These are phyloP conservation scores for Amaranthus cruentus DNA, from an alignment of 148 eudicot genomes.

Conservation along the genomic window DNA sequence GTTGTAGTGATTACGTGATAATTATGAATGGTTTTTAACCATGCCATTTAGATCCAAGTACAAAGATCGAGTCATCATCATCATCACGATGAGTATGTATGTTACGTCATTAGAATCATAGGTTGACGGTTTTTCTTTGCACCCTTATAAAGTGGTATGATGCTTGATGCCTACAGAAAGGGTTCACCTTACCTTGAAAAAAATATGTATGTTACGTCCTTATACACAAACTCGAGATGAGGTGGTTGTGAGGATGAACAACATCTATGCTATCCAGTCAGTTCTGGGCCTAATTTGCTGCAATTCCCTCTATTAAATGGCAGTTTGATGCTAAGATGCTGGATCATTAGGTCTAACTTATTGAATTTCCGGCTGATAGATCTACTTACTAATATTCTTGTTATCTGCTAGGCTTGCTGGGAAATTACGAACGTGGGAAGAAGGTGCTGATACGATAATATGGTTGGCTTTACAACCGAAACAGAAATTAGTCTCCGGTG, in stretches of 20 bases:
- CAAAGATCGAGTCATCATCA: no score
- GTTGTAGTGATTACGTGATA: no score
- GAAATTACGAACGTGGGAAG: conserved; percentile 68
- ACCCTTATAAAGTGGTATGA: no score
- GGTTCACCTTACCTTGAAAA: no score
- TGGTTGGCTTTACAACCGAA: conserved; percentile 82
- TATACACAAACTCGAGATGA: not conserved
- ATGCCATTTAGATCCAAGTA: no score
- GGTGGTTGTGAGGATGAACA: not conserved
- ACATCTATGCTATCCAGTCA: not conserved
- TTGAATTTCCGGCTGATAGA: not conserved
- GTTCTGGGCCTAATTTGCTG: not conserved
- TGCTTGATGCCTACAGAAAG: no score
- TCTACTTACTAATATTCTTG: not conserved
- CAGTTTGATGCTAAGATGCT: not conserved
- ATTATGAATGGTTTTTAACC: no score
- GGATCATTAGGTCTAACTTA: not conserved
- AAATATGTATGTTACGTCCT: no score
- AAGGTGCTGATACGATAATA: conserved; percentile 85
- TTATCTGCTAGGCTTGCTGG: conserved; percentile 51
- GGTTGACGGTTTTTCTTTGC: no score
- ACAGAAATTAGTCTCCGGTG: conserved; percentile 64
- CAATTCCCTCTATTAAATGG: not conserved
- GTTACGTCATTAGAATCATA: no score
- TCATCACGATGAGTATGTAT: no score